These are phyloP conservation scores for Coemansia sp. DNA, from an alignment of 192 early-diverging fungal genomes.

Conservation along the genomic window DNA sequence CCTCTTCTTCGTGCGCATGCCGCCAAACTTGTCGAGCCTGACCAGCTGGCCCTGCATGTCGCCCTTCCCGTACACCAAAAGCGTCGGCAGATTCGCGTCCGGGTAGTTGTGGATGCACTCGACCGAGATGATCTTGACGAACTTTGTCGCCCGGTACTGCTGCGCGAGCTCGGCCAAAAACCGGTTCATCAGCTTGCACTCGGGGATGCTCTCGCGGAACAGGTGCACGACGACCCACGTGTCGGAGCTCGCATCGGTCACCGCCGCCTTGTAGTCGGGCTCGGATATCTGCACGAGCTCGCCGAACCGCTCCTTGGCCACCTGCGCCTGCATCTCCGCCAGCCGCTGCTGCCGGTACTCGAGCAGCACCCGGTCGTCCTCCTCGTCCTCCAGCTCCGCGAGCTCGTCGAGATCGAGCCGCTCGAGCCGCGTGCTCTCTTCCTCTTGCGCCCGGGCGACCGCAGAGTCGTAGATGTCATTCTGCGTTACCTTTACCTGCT, in stretches of 20 bases:
- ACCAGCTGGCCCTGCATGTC: slow-evolving; percentile 85
- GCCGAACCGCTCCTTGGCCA: slow-evolving; percentile 78
- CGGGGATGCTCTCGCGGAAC: slow-evolving; percentile 68
- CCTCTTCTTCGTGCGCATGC: slow-evolving; percentile 70
- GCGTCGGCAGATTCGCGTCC: slow-evolving; percentile 80
- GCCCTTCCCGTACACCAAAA: slow-evolving; percentile 86
- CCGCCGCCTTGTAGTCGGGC: slow-evolving; percentile 86
- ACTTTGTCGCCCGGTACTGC: slow-evolving; percentile 86
- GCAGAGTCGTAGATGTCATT: slow-evolving; percentile 53
- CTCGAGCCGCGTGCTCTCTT: slow-evolving; percentile 65
- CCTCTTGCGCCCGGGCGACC: slow-evolving; percentile 52
- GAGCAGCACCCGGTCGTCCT: slow-evolving; percentile 82
- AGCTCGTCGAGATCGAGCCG: slow-evolving; percentile 81
- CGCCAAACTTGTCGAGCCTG: slow-evolving; percentile 74
- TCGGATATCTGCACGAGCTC: slow-evolving; percentile 84
- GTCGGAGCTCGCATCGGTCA: slow-evolving; percentile 87
- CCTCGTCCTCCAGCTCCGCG: slow-evolving; percentile 90
- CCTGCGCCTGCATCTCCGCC: slow-evolving; percentile 76
- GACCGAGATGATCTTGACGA: slow-evolving; percentile 88
- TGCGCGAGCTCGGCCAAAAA: slow-evolving; percentile 59
- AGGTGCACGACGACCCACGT: slow-evolving; percentile 58
- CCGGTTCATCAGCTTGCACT: slow-evolving; percentile 80
- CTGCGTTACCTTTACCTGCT: slow-evolving; percentile 61
- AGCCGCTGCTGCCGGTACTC: slow-evolving; percentile 79
- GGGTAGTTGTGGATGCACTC: slow-evolving; percentile 97